Base-by-base conservation (phyloP, 1,139 yeast species). In the Sugiyamaella sp. region DNA sequence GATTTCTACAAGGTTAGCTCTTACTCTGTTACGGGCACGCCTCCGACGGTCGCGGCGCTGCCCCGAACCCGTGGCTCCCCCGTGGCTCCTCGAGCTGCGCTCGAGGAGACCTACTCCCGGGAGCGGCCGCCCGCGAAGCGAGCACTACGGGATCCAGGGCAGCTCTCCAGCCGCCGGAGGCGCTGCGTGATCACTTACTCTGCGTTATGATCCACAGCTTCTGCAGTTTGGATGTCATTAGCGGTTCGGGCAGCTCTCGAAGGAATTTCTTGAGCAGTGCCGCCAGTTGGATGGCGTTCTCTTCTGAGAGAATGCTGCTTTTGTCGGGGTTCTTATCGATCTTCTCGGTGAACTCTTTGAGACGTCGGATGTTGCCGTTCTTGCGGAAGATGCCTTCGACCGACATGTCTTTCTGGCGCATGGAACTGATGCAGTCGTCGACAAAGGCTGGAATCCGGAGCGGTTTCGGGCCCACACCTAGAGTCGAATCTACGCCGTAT, bases 361-460 rank as follows among this genome's bases (percentile, higher is more conserved):
- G 75, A 46, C 88, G 80, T 63, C 91, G 84, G 65, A 95, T 93
- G 66, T 95, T 95, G 66, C 99, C 99, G 68, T 95, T 95, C 67
- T 91, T 87, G 65, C 99, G 80, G 76, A 95, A 95, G 8, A 95
- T 87, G 55, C 99, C 99, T 71, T 93, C 99, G 19, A 90, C 93
- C 2, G 97, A 88, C 89, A 95, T 85, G 72, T 93, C 98, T 76
- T 89, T 89, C 56, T 88, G 95, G 55, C 89, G 81, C 74, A 95
- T 81, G 0, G 96, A 89, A 47, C 82, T 81, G 45, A 95, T 81
- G 16, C 91, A 75, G 65, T 93, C 98, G 66, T 93, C 98, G 51
- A 95, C 78, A 44, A 95, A 78, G 50, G 89, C 80, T 0, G 99
- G 99, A 43, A 95, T 87, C 41, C 85, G 78, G 45, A 93, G 78